phyloP scores from a whole-genome alignment of 1,284 basidiomycete genomes.

The Neonothopanus nambi region DNA sequence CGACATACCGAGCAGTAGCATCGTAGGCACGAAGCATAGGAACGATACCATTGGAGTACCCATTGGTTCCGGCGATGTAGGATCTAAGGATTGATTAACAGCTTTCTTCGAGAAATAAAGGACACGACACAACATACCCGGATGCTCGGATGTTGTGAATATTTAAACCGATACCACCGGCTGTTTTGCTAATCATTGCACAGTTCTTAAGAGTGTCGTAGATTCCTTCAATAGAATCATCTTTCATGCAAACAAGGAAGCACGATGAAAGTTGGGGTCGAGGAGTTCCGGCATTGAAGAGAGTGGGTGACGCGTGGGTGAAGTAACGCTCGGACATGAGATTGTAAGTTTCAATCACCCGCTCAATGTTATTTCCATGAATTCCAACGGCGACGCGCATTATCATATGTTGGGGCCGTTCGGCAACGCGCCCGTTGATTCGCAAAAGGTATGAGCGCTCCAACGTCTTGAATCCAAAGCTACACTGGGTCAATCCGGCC shows the following conservation, averaged over 20 bases:
- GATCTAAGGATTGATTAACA: conserved; percentile 45
- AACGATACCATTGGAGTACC: conserved; percentile 98
- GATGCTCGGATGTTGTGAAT: conserved; percentile 98
- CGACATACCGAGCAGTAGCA: conserved; percentile 98
- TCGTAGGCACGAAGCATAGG: conserved; percentile 99
- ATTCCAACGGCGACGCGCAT: conserved; percentile 99
- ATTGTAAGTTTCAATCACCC: conserved; percentile 90
- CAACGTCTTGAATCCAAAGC: conserved; percentile 99
- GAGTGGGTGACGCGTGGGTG: conserved; percentile 96
- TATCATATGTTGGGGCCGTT: conserved; percentile 98
- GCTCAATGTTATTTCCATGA: conserved; percentile 89
- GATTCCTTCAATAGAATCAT: conserved; percentile 99
- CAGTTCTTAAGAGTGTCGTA: conserved; percentile 99
- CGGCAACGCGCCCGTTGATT: conserved; percentile 93
- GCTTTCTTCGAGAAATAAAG: conserved; percentile 14
- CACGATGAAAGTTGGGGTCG: conserved; percentile 95
- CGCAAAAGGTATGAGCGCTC: conserved; percentile 97
- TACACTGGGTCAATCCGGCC: conserved; percentile 32
- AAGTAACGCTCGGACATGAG: conserved; percentile 97
- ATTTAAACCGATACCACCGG: conserved; percentile 95
- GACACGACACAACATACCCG: conserved; percentile 52
- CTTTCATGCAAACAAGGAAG: conserved; percentile 98
- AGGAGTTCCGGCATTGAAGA: conserved; percentile 99
- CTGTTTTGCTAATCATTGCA: conserved; percentile 99
- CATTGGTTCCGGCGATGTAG: conserved; percentile 94